Conservation (phyloP, 306 rosid genomes). For the Inga laurina region DNA sequence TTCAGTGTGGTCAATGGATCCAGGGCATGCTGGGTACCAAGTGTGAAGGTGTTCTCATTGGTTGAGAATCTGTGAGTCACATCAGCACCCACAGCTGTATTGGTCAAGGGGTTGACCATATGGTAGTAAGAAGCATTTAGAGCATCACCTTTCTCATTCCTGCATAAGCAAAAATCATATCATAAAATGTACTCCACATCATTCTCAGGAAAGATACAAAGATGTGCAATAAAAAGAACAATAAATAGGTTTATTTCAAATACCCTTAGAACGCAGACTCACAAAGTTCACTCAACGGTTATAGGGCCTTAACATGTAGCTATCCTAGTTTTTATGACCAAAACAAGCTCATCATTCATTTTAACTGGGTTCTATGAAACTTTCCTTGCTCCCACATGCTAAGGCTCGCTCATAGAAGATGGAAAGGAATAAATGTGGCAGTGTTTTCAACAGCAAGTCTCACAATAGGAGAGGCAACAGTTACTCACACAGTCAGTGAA, state of each 20-base stretch:
- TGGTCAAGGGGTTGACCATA: slow-evolving; percentile 41
- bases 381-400: neutral
- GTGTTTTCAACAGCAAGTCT: neutral
- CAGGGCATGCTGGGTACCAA: slow-evolving; percentile 81
- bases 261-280: neutral
- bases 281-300: neutral
- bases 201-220: neutral
- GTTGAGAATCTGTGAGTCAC: slow-evolving; percentile 69
- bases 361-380: neutral
- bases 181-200: neutral
- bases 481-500: slow-evolving; percentile 76
- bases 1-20: slow-evolving; percentile 84
- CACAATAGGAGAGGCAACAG: neutral
- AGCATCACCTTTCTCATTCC: slow-evolving; percentile 83
- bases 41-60: slow-evolving; percentile 68
- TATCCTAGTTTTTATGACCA: neutral
- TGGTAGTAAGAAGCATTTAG: slow-evolving; percentile 47
- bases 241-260: neutral
- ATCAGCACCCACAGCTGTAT: slow-evolving; percentile 50
- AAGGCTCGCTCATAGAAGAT: neutral
- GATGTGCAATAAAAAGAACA: neutral
- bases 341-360: neutral
- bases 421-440: slow-evolving; percentile 7
- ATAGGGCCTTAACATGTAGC: neutral
- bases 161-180: slow-evolving; percentile 35